These are phyloP conservation scores for Candida sanyaensis DNA, from an alignment of 1,139 yeast species.

Conservation along the genomic window DNA sequence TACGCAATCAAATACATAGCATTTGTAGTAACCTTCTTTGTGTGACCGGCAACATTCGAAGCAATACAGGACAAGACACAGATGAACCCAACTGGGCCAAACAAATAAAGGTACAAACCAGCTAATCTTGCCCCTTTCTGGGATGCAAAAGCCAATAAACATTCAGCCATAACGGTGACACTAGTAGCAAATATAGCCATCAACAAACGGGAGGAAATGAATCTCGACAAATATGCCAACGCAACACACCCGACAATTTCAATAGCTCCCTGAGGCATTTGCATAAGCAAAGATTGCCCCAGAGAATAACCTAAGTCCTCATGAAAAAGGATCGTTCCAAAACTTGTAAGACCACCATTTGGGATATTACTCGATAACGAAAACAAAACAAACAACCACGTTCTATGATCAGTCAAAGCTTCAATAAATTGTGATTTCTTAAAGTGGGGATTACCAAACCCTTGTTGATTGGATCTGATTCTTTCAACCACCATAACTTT, in stretches of 20 bases:
- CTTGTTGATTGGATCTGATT: conserved; percentile 46
- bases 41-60: conserved; percentile 69
- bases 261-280: conserved; percentile 39
- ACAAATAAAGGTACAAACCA: conserved; percentile 31
- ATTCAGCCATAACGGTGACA: conserved; percentile 39
- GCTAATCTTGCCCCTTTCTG: conserved; percentile 38
- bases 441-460: conserved; percentile 56
- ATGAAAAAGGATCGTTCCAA: conserved; percentile 47
- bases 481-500: conserved; percentile 38
- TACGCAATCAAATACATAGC: conserved; percentile 63
- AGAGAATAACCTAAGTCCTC: conserved; percentile 40
- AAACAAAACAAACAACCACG: conserved; percentile 42
- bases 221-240: conserved; percentile 28
- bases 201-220: conserved; percentile 36
- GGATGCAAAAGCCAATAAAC: conserved; percentile 51
- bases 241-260: conserved; percentile 44
- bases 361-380: conserved; percentile 32
- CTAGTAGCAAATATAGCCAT: conserved; percentile 44
- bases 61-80: conserved; percentile 50
- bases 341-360: conserved; percentile 40
- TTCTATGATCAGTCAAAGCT: conserved; percentile 48
- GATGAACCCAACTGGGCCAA: conserved; percentile 45
- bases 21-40: conserved; percentile 63
- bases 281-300: conserved; percentile 34
- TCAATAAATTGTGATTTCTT: conserved; percentile 56